Evolutionary conservation across 164 flowering plant genomes (phyloP).

Genomic region (Nymphaea thermarum): DNA sequence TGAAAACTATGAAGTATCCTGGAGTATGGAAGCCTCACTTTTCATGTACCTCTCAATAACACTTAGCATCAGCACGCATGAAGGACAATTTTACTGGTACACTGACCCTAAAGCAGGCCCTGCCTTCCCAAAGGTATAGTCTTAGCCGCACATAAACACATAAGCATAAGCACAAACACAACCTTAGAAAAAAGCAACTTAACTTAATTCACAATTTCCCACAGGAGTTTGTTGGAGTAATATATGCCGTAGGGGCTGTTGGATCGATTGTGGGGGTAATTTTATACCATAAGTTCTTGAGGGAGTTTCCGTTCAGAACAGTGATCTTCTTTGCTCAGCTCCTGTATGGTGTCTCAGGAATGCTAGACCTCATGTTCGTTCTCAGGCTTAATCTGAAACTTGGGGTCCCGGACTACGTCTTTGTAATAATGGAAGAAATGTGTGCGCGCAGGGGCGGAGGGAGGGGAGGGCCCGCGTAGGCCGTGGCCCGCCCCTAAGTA

Average conservation of each 20-base stretch:
- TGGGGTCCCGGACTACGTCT: constrained; percentile 53
- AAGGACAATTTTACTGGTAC: constrained; percentile 79
- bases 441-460: too few species aligned
- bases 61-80: constrained; percentile 52
- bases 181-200: too few species aligned
- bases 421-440: constrained; percentile 46
- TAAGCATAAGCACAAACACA: too few species aligned
- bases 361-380: constrained; percentile 56
- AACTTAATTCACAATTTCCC: background rate
- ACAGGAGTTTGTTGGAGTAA: constrained; percentile 65
- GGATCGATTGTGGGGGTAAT: constrained; percentile 56
- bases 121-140: constrained; percentile 53
- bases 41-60: constrained; percentile 63
- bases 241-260: constrained; percentile 60
- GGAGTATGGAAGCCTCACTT: constrained; percentile 67
- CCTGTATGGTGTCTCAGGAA: constrained; percentile 37
- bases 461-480: too few species aligned
- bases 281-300: constrained; percentile 52
- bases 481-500: too few species aligned
- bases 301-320: constrained; percentile 40
- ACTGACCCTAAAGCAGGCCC: constrained; percentile 71
- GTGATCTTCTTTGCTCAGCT: constrained; percentile 51
- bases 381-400: constrained; percentile 48
- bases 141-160: too few species aligned
- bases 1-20: constrained; percentile 36